These are phyloP conservation scores for Saturnispora dispora DNA, from an alignment of 805 yeast species.

Conservation along the genomic window DNA sequence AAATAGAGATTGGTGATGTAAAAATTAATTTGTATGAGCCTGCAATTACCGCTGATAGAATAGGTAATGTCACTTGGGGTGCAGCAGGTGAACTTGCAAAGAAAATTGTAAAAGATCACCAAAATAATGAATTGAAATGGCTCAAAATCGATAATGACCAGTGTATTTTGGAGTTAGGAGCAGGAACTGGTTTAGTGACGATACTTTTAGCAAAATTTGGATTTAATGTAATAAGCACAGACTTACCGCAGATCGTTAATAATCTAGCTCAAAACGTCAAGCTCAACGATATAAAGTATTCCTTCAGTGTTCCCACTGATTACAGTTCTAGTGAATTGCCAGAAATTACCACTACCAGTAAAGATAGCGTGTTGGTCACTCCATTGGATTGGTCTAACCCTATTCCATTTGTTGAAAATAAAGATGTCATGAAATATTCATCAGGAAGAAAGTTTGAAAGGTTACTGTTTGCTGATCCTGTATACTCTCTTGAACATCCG, in stretches of 20 bases:
- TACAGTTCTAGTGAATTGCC: neutral
- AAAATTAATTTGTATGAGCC: conserved; percentile 55
- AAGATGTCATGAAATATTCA: conserved; percentile 11
- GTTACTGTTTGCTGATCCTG: conserved; percentile 76
- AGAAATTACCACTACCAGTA: conserved; percentile 26
- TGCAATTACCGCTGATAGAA: conserved; percentile 71
- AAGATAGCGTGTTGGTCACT: conserved; percentile 4
- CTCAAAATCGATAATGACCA: conserved; percentile 12
- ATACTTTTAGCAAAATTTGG: conserved; percentile 55
- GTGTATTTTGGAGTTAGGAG: conserved; percentile 67
- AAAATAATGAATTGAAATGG: neutral
- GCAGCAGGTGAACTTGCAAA: conserved; percentile 66
- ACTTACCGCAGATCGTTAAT: conserved; percentile 64
- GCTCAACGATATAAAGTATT: conserved; percentile 34
- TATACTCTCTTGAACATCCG: conserved; percentile 80
- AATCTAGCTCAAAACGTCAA: conserved; percentile 54
- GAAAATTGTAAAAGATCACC: conserved; percentile 32
- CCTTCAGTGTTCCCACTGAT: neutral
- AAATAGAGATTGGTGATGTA: conserved; percentile 38
- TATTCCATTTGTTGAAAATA: conserved; percentile 18
- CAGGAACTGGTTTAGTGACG: conserved; percentile 93
- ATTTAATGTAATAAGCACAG: conserved; percentile 49
- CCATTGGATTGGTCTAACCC: conserved; percentile 74
- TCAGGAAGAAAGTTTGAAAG: conserved; percentile 37
- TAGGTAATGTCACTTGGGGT: conserved; percentile 96